Base-by-base conservation (phyloP, 1,139 yeast species). In the Schwanniomyces etchellsii region DNA sequence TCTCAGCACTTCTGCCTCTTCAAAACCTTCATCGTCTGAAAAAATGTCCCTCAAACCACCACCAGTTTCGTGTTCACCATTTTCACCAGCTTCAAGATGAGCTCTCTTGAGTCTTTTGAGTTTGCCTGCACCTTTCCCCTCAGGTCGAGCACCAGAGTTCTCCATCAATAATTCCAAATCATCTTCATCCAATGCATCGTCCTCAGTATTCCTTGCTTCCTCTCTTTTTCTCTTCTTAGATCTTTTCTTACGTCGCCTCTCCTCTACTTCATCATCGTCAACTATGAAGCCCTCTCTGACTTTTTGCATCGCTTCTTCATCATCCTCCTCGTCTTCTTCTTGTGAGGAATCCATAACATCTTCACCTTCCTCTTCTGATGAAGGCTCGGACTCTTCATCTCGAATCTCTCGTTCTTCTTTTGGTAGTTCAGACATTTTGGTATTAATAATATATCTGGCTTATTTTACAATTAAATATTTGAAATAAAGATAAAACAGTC, bases 211-310 rank as follows among this genome's bases (percentile, higher is more conserved):
- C 16, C 57, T 57, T 24, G 26, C 34, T 54, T 60, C 64, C 61
- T 62, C 69, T 60, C 53, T 55, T 58, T 57, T 57, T 54, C 50
- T 61, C 44, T 52, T 63, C 40, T 53, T 55, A 40, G 46, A 48
- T 42, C 50, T 51, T 38, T 50, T 65, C 47, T 43, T 61, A 38
- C 42, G 52, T 35, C 60, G 71, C 4, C 63, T 66, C 22, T 53
- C 66, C 11, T 59, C 73, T 10, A 60, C 78, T 20, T 72, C 93
- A 32, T 82, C 95, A 44, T 86, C 96, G 46, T 86, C 96, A 9
- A 88, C 96, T 49, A 89, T 89, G 57, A 89, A 88, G 0, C 96
- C 97, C 43, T 86, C 95, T 34, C 91, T 77, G 25, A 89, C 81
- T 54, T 77, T 72, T 41, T 75, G 64, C 28, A 78, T 74, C 41